Conservation (phyloP, 1,284 basidiomycete genomes). For the Coriolopsis trogii region DNA sequence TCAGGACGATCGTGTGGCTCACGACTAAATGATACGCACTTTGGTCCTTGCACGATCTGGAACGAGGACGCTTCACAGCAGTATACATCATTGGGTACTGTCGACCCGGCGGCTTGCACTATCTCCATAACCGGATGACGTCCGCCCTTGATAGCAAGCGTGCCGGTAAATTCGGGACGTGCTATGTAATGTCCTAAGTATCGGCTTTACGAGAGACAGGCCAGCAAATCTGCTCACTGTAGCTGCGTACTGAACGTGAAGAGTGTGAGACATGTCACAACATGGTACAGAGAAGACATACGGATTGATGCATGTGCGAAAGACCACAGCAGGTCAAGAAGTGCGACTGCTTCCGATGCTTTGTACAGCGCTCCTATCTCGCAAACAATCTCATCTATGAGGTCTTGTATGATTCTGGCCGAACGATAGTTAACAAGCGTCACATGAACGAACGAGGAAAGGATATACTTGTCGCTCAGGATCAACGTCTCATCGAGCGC, state of each 20-base stretch:
- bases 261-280: too few species aligned
- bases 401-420: conserved; percentile 69
- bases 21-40: conserved; percentile 59
- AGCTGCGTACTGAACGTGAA: conserved; percentile 60
- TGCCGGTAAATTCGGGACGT: conserved; percentile 86
- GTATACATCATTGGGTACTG: conserved; percentile 88
- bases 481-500: conserved; percentile 82
- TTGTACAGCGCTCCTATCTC: conserved; percentile 81
- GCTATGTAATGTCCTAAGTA: conserved; percentile 47
- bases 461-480: conserved; percentile 71
- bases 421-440: not conserved
- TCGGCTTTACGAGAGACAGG: not conserved
- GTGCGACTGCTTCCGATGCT: conserved; percentile 86
- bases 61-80: conserved; percentile 82
- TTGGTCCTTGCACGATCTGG: conserved; percentile 87
- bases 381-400: conserved; percentile 65
- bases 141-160: conserved; percentile 84
- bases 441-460: not conserved
- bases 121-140: conserved; percentile 86
- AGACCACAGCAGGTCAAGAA: conserved; percentile 85
- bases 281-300: too few species aligned
- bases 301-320: conserved; percentile 83
- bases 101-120: conserved; percentile 64
- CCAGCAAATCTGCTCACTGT: conserved; percentile 48
- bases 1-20: not conserved